Conservation (phyloP, 345 rosid species). For the Acer negundo region DNA sequence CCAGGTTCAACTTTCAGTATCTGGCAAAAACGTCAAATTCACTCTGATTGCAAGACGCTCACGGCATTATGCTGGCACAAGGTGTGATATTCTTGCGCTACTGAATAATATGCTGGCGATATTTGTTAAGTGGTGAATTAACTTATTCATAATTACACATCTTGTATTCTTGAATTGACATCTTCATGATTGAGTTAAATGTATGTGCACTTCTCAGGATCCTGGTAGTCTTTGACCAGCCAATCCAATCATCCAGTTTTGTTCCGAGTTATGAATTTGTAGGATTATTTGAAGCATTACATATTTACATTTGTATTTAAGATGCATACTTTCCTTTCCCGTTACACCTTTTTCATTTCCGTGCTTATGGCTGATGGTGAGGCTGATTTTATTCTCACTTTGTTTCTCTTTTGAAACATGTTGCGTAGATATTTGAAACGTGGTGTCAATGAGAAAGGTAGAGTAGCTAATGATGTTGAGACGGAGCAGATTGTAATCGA, state of each 20-base stretch:
- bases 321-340: background rate
- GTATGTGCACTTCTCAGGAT: background rate
- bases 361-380: constrained; percentile 13
- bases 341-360: background rate
- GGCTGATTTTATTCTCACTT: constrained; percentile 17
- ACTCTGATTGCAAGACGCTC: constrained; percentile 92
- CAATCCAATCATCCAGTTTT: constrained; percentile 7
- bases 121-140: background rate
- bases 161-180: background rate
- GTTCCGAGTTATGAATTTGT: background rate
- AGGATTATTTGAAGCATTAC: background rate
- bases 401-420: constrained; percentile 10
- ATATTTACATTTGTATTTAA: background rate
- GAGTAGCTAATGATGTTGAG: constrained; percentile 99
- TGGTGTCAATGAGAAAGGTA: constrained; percentile 92
- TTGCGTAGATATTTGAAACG: constrained; percentile 74
- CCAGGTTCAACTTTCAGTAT: constrained; percentile 68
- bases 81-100: constrained; percentile 41
- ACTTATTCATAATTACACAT: background rate
- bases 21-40: constrained; percentile 62
- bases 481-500: constrained; percentile 90
- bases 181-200: background rate
- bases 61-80: constrained; percentile 95
- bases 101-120: constrained; percentile 2
- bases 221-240: background rate